Percentiles rank a stretch among this genome's conserved stretches.
These are phyloP conservation scores for Podospora pseudopauciseta DNA, from an alignment of 495 filamentous ascomycete species.

Conservation along the genomic window DNA sequence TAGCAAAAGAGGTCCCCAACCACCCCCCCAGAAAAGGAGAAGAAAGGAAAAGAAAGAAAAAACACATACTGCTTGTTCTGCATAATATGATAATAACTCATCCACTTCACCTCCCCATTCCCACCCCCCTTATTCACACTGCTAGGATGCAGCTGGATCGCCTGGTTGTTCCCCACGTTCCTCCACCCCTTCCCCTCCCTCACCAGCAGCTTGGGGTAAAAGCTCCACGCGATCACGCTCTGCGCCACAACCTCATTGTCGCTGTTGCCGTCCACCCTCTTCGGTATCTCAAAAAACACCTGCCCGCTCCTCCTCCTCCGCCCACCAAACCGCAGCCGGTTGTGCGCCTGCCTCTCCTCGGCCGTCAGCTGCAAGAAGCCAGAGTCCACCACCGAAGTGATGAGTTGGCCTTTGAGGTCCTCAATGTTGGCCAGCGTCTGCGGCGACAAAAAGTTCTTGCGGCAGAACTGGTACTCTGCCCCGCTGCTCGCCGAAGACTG, in stretches of 20 bases:
- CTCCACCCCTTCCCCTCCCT: conserved; percentile 87
- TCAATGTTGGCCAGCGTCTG: conserved; percentile 88
- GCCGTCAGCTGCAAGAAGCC: conserved; percentile 71
- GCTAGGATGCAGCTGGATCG: conserved; percentile 74
- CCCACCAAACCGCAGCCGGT: conserved; percentile 46
- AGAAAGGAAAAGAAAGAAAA: background rate
- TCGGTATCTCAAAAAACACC: conserved; percentile 75
- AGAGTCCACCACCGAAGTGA: conserved; percentile 75
- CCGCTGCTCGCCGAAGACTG: conserved; percentile 53
- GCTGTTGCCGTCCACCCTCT: conserved; percentile 66
- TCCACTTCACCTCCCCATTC: conserved; percentile 62
- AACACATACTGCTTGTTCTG: conserved; percentile 67
- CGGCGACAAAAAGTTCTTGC: conserved; percentile 81
- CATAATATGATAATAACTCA: conserved; percentile 96
- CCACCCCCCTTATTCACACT: conserved; percentile 70
- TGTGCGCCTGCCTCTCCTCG: conserved; percentile 63
- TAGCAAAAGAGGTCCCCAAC: background rate
- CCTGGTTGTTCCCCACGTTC: conserved; percentile 86
- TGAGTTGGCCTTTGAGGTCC: conserved; percentile 86
- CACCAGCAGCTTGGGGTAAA: conserved; percentile 88
- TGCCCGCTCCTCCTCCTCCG: conserved; percentile 58
- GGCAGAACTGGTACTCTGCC: conserved; percentile 81
- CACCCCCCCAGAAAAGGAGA: too few species aligned
- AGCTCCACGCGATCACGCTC: conserved; percentile 83
- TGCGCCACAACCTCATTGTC: conserved; percentile 71